A percentile compares a stretch with the other conserved stretches of the same genome.
phyloP scores from a whole-genome alignment of 129 eudicot species.

The Saposhnikovia divaricata region DNA sequence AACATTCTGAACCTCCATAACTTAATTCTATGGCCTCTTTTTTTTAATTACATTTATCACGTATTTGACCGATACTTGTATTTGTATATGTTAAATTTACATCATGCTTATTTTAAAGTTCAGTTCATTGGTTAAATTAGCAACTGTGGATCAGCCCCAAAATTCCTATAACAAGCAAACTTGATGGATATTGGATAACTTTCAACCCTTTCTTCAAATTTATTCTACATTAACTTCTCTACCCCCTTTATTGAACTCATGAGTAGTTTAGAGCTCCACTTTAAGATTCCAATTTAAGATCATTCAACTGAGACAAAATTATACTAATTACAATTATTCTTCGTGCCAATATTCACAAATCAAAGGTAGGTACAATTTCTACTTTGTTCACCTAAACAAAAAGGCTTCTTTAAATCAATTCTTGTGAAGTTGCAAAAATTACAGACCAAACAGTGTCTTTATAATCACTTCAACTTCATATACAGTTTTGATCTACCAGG shows the following conservation, averaged over 20 bases:
- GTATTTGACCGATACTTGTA: not conserved
- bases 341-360: not conserved
- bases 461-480: not conserved
- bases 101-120: not conserved
- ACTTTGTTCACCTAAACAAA: not conserved
- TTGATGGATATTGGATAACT: not conserved
- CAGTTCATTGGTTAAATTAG: not conserved
- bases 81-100: not conserved
- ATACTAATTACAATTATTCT: not conserved
- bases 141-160: not conserved
- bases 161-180: not conserved
- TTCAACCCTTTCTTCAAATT: not conserved
- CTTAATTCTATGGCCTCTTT: not conserved
- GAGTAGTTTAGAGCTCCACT: not conserved
- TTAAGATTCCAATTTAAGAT: not conserved
- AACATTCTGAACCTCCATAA: not conserved
- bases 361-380: not conserved
- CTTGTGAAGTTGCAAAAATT: not conserved
- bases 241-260: not conserved
- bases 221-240: not conserved
- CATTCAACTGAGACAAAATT: not conserved
- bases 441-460: not conserved
- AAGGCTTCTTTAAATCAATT: not conserved
- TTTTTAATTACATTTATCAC: not conserved
- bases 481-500: not conserved